Percentiles rank a stretch among this genome's conserved stretches.
phyloP scores from a whole-genome alignment of 2,329 filamentous ascomycete species.

The Botryosphaeria agaves region DNA sequence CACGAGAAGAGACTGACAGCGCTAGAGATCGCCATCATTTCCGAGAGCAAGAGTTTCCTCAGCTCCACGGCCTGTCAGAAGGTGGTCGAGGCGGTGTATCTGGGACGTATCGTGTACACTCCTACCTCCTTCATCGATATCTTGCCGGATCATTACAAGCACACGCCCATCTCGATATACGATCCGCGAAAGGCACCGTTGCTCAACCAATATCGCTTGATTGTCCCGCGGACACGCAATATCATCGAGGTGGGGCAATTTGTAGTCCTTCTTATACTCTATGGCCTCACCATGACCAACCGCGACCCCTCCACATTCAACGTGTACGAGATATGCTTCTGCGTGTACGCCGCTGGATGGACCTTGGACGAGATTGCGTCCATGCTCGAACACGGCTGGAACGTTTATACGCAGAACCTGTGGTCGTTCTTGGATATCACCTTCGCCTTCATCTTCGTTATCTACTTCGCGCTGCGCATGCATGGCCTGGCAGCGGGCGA shows the following conservation, averaged over 20 bases:
- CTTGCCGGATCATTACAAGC: conserved; percentile 72
- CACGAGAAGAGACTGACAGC: conserved; percentile 50
- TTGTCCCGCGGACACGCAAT: conserved; percentile 64
- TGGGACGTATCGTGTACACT: conserved; percentile 65
- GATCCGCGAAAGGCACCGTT: conserved; percentile 58
- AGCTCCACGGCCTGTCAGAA: conserved; percentile 64
- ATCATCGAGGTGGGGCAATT: conserved; percentile 62
- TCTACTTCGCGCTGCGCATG: conserved; percentile 51
- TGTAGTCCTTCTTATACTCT: conserved; percentile 47
- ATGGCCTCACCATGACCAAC: conserved; percentile 54
- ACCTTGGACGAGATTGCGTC: conserved; percentile 61
- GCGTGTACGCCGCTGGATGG: conserved; percentile 63
- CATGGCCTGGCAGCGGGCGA: conserved; percentile 39
- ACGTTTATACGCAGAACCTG: conserved; percentile 72
- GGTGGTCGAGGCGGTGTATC: conserved; percentile 69
- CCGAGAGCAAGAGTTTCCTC: conserved; percentile 63
- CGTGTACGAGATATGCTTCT: conserved; percentile 46
- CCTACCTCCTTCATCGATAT: conserved; percentile 70
- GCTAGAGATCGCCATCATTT: conserved; percentile 68
- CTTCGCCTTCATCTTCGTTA: conserved; percentile 54
- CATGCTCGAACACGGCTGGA: conserved; percentile 59
- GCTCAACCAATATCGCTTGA: conserved; percentile 70
- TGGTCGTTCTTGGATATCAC: conserved; percentile 78
- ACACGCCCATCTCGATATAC: conserved; percentile 65
- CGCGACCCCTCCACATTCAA: conserved; percentile 17